phyloP scores from a whole-genome alignment of 768 basidiomycete genomes.

The Macrolepiota dolichaula region DNA sequence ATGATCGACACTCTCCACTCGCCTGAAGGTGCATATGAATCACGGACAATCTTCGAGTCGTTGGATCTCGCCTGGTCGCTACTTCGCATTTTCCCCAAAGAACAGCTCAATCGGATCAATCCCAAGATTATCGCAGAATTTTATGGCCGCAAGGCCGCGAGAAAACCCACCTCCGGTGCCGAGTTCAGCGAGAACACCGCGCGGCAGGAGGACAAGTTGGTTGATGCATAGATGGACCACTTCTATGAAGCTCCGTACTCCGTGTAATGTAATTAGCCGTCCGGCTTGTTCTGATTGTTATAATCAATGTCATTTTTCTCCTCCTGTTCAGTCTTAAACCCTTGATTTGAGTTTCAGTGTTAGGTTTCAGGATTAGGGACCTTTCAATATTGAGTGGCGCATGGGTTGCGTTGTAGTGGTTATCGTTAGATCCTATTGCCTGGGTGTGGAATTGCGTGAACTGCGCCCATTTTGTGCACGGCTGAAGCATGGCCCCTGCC shows the following conservation, averaged over 20 bases:
- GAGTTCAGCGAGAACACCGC: constrained; percentile 37
- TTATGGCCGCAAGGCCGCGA: constrained; percentile 79
- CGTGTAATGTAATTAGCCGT: not conserved
- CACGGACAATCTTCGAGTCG: constrained; percentile 94
- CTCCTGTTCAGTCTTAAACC: not conserved
- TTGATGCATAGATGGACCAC: constrained; percentile 51
- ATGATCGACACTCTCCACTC: constrained; percentile 4
- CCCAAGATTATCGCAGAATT: constrained; percentile 95
- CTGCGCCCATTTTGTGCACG: not conserved
- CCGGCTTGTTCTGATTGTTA: not conserved
- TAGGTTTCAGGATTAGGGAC: not conserved
- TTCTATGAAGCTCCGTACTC: not conserved
- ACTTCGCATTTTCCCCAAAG: constrained; percentile 97
- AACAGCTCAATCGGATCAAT: constrained; percentile 96
- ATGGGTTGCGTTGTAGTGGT: not conserved
- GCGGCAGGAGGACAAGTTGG: constrained; percentile 29
- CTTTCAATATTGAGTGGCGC: not conserved
- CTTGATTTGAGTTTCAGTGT: constrained; percentile 5
- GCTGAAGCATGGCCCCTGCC: not conserved
- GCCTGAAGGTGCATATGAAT: constrained; percentile 80
- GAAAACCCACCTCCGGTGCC: constrained; percentile 54
- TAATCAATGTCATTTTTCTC: not conserved
- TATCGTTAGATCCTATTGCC: not conserved
- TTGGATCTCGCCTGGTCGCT: constrained; percentile 96
- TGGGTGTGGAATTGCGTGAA: not conserved